Evolutionary conservation across 179 eudicot genomes (phyloP).

Genomic region (Patellifolia procumbens): DNA sequence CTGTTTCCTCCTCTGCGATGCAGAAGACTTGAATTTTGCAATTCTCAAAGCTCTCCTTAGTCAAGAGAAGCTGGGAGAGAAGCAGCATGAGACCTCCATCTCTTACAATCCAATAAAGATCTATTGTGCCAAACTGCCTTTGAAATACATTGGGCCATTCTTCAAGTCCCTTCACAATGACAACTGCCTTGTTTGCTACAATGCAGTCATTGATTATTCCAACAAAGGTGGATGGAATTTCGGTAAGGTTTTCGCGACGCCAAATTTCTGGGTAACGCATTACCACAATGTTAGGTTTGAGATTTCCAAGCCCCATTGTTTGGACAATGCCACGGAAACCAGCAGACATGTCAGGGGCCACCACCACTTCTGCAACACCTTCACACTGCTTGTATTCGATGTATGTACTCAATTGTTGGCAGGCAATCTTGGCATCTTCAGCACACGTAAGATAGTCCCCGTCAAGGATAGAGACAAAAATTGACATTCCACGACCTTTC

Average conservation of each 20-base stretch:
- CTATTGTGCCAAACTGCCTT: constrained; percentile 93
- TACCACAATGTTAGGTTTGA: constrained; percentile 95
- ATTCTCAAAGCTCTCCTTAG: constrained; percentile 92
- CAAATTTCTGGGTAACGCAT: constrained; percentile 97
- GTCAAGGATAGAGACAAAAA: constrained; percentile 82
- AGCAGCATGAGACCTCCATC: constrained; percentile 98
- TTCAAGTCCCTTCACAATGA: constrained; percentile 93
- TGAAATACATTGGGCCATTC: constrained; percentile 99
- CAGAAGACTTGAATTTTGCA: constrained; percentile 98
- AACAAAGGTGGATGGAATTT: constrained; percentile 89
- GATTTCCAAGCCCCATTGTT: constrained; percentile 98
- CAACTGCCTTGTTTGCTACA: constrained; percentile 96
- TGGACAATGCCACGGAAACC: constrained; percentile 91
- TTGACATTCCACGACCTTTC: constrained; percentile 97
- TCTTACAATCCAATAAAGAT: constrained; percentile 95
- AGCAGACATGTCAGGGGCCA: constrained; percentile 88
- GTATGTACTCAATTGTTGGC: constrained; percentile 73
- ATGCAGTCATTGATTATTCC: constrained; percentile 94
- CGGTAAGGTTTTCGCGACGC: constrained; percentile 95
- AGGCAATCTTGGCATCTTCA: constrained; percentile 86
- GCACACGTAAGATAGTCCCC: constrained; percentile 92
- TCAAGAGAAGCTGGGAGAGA: constrained; percentile 90
- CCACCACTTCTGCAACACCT: constrained; percentile 98
- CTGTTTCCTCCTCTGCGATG: constrained; percentile 94
- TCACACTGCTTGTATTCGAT: constrained; percentile 94